Conservation (phyloP, 108 stramenopile genomes). For the Bacterosira constricta region DNA sequence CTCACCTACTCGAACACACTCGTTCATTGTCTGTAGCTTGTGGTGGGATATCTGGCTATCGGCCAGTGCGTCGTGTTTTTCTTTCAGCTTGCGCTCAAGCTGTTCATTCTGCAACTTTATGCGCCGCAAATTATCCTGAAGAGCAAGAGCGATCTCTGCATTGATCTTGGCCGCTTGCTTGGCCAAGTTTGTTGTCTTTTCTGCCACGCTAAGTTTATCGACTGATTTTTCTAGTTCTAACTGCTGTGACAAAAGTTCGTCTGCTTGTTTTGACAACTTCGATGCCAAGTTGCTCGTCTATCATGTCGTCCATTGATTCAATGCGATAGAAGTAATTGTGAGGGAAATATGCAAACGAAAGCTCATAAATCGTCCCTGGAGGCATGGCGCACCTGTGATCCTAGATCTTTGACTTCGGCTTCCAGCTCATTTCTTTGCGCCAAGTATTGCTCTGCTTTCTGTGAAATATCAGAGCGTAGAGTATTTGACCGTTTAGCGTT, state of each 20-base stretch:
- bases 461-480: slow-evolving; percentile 16
- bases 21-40: slow-evolving; percentile 19
- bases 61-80: slow-evolving; percentile 26
- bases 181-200: slow-evolving; percentile 1
- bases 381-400: slow-evolving; percentile 1
- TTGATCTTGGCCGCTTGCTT: slow-evolving; percentile 18
- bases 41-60: slow-evolving; percentile 21
- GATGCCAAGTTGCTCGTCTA: slow-evolving; percentile 25
- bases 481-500: slow-evolving; percentile 9
- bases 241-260: slow-evolving; percentile 13
- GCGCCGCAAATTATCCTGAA: slow-evolving; percentile 4
- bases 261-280: slow-evolving; percentile 10
- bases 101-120: slow-evolving; percentile 8
- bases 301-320: not conserved
- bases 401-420: slow-evolving; percentile 18
- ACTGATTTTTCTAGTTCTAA: slow-evolving; percentile 22
- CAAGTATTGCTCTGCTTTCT: slow-evolving; percentile 15
- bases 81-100: slow-evolving; percentile 23
- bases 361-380: not conserved
- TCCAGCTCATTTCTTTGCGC: slow-evolving; percentile 24
- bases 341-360: not conserved
- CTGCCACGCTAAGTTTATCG: slow-evolving; percentile 6
- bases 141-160: not conserved
- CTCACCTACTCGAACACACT: slow-evolving; percentile 19
- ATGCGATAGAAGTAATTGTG: not conserved